Conservation (phyloP, 495 filamentous ascomycete genomes). For the Penicillium arizonense region DNA sequence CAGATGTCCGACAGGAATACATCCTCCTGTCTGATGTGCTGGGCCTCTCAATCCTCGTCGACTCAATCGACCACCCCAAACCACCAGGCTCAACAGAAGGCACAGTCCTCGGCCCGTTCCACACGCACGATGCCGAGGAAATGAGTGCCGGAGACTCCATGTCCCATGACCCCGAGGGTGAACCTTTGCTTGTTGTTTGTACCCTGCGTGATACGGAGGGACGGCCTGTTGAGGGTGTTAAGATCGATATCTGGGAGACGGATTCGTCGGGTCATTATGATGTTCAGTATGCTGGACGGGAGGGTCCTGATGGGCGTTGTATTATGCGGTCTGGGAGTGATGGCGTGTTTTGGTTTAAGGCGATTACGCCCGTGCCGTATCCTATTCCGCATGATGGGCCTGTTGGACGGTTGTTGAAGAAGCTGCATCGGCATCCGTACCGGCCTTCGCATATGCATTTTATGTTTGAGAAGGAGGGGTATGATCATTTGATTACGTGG, state of each 20-base stretch:
- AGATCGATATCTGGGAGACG: slow-evolving; percentile 93
- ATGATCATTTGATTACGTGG: slow-evolving; percentile 83
- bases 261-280: slow-evolving; percentile 86
- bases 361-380: slow-evolving; percentile 83
- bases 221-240: slow-evolving; percentile 64
- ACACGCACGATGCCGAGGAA: slow-evolving; percentile 80
- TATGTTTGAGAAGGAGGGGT: slow-evolving; percentile 86
- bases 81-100: slow-evolving; percentile 74
- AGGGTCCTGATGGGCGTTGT: slow-evolving; percentile 75
- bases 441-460: slow-evolving; percentile 91
- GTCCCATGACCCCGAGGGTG: slow-evolving; percentile 58
- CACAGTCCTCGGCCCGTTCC: slow-evolving; percentile 89
- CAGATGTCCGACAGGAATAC: slow-evolving; percentile 80
- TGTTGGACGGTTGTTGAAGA: slow-evolving; percentile 72
- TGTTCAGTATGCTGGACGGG: slow-evolving; percentile 72
- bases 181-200: slow-evolving; percentile 73
- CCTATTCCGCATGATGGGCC: slow-evolving; percentile 90
- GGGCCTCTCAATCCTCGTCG: slow-evolving; percentile 85
- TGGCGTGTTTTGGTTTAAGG: slow-evolving; percentile 86
- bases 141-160: slow-evolving; percentile 64
- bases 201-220: slow-evolving; percentile 68
- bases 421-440: slow-evolving; percentile 73
- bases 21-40: slow-evolving; percentile 92
- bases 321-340: slow-evolving; percentile 68
- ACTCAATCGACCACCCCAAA: slow-evolving; percentile 90